Conservation (phyloP, 768 basidiomycete genomes). For the Trichaptum fuscoviolaceum region DNA sequence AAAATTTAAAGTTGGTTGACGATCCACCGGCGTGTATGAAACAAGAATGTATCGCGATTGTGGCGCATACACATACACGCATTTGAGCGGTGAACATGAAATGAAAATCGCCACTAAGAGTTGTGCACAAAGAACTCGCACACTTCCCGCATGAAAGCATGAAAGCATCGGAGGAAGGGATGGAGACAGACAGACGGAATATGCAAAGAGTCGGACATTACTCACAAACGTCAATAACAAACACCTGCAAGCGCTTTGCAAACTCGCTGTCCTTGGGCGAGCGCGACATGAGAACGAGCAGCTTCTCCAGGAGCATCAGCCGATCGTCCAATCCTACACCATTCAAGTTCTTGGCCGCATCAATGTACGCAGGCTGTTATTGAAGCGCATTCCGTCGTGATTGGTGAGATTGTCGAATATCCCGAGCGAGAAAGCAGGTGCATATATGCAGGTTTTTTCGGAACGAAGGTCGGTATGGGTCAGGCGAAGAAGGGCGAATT, state of each 20-base stretch:
- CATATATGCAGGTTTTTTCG: background rate
- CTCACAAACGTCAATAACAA: constrained; percentile 54
- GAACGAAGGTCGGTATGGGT: background rate
- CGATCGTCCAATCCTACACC: constrained; percentile 53
- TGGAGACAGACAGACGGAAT: constrained; percentile 11
- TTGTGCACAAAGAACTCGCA: too few relatives aligned
- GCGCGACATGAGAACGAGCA: constrained; percentile 55
- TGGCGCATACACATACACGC: too few relatives aligned
- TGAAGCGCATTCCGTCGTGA: background rate
- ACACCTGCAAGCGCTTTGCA: constrained; percentile 38
- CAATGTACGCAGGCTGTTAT: constrained; percentile 41
- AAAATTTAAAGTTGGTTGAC: too few relatives aligned
- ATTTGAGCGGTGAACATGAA: too few relatives aligned
- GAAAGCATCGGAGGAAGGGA: background rate
- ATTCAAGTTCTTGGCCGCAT: constrained; percentile 40
- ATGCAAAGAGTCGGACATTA: constrained; percentile 14
- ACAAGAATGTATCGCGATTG: too few relatives aligned
- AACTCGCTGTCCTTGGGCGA: constrained; percentile 28
- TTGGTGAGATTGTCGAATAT: background rate
- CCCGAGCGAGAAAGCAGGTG: background rate
- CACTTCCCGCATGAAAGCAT: background rate
- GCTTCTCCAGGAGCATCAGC: constrained; percentile 52
- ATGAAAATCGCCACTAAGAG: too few relatives aligned
- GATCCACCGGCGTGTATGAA: too few relatives aligned
- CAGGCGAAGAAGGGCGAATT: background rate